phyloP scores from a whole-genome alignment of 805 yeast species.

The Metschnikowia bowlesiae region DNA sequence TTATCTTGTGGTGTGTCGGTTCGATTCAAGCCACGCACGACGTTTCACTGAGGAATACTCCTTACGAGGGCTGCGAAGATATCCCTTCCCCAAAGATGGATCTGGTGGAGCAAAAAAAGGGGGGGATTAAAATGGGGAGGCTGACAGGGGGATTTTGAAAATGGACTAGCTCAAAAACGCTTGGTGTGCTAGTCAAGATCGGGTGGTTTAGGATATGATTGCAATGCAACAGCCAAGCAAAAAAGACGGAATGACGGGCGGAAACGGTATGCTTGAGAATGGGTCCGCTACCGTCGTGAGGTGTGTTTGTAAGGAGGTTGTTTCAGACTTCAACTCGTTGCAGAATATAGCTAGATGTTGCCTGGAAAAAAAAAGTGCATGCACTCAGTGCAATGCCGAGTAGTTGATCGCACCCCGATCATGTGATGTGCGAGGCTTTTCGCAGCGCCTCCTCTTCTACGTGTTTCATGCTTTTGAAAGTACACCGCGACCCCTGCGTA shows the following conservation, averaged over 20 bases:
- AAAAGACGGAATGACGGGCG: not conserved
- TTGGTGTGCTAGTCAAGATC: not conserved
- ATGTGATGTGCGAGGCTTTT: constrained; percentile 2
- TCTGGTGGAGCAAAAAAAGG: not conserved
- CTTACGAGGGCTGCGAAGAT: not conserved
- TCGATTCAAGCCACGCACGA: not conserved
- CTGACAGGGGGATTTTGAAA: not conserved
- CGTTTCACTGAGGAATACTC: not conserved
- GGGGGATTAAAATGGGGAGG: not conserved
- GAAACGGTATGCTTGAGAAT: not conserved
- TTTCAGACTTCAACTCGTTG: not conserved
- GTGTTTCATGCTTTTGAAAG: not conserved
- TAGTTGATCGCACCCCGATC: constrained; percentile 4
- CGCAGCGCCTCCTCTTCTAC: not conserved
- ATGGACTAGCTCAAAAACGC: not conserved
- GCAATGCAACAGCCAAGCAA: not conserved
- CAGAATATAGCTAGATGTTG: not conserved
- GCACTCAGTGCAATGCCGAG: constrained; percentile 2
- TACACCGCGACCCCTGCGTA: not conserved
- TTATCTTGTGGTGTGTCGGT: not conserved
- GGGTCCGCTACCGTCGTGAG: not conserved
- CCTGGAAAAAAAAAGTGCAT: not conserved
- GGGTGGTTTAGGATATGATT: not conserved
- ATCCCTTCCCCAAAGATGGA: not conserved
- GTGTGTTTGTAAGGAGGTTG: not conserved